Base-by-base conservation (phyloP, 225 moss, liverwort and hornwort species). In the Pseudisothecium myosuroides region DNA sequence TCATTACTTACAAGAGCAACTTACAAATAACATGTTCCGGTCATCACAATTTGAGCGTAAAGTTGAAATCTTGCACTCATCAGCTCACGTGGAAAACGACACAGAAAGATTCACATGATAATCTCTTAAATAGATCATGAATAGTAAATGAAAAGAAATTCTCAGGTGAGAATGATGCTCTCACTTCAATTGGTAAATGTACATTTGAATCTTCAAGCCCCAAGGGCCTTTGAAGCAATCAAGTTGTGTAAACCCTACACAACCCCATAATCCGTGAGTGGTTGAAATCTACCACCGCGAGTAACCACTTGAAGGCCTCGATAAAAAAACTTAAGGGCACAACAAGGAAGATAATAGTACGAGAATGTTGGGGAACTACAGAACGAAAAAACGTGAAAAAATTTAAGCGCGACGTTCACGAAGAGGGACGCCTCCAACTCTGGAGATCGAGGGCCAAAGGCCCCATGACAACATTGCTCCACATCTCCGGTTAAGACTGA, bases 371-470 rank as follows among this genome's bases (percentile, higher is more conserved):
- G 52, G 87, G 63, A 88, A 71, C 83, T 89, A 88, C 80, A 67
- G 77, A 74, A 83, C 45, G 41, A 61, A 58, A 84, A 87, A 85
- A 43, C n/a, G 73, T 65, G 45, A 65, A 76, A 88, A 76, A 87
- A n/a, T 16, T 64, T 50, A 68, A 85, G 88, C 58, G 26, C 41
- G 55, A 85, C 49, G 90, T 83, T 83, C 80, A 86, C 81, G 89
- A 74, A 90, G 90, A 89, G 87, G 92, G 89, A 92, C 89, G 92
- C 88, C 90, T 90, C 90, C 90, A 92, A 89, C 86, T 84, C 88
- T 89, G 90, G 90, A 89, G 84, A 88, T 86, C 85, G 81, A 82
- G 76, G 89, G 81, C 85, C 67, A 36, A 69, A 29, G 49, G 56
- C 43, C 64, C 50, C 47, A 47, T 66, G 80, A 81, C 68, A 82